phyloP scores from a whole-genome alignment of 2,329 filamentous ascomycete species.

The Colletotrichum brevisporum region DNA sequence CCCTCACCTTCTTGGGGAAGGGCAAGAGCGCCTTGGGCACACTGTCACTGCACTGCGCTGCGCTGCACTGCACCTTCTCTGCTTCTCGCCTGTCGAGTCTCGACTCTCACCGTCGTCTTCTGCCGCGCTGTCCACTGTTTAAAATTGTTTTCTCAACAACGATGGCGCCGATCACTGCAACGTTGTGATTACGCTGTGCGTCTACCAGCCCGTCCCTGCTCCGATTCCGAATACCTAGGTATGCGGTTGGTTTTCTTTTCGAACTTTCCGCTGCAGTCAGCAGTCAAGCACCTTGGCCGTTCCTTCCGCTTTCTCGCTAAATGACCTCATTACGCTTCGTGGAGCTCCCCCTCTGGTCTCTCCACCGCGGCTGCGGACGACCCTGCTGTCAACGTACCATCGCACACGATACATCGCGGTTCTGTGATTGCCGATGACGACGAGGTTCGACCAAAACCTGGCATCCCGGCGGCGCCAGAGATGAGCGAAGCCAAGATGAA shows the following conservation, averaged over 20 bases:
- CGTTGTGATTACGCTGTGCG: constrained; percentile 18
- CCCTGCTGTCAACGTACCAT: constrained; percentile 22
- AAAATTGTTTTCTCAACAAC: constrained; percentile 8
- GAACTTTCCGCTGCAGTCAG: not conserved
- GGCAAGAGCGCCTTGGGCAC: no score
- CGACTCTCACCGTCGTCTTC: not conserved
- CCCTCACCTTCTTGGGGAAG: not conserved
- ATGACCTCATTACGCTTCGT: constrained; percentile 40
- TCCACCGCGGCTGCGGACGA: constrained; percentile 1
- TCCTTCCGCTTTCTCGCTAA: constrained; percentile 25
- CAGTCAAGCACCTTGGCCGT: constrained; percentile 14
- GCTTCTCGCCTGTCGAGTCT: not conserved
- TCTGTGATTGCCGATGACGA: constrained; percentile 34
- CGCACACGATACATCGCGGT: constrained; percentile 8
- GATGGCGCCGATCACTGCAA: constrained; percentile 26
- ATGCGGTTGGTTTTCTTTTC: not conserved
- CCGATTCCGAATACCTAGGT: not conserved
- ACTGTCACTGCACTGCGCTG: no score
- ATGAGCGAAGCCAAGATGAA: constrained; percentile 27
- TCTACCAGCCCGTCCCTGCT: constrained; percentile 18
- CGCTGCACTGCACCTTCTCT: not conserved
- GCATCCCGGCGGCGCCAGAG: not conserved
- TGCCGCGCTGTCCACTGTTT: constrained; percentile 11
- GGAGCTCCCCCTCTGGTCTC: constrained; percentile 1
- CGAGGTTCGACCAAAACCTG: constrained; percentile 16